Percentiles rank a stretch among this genome's conserved stretches.
Conservation (phyloP, 495 filamentous ascomycete species). For the Neurospora cerealis region DNA sequence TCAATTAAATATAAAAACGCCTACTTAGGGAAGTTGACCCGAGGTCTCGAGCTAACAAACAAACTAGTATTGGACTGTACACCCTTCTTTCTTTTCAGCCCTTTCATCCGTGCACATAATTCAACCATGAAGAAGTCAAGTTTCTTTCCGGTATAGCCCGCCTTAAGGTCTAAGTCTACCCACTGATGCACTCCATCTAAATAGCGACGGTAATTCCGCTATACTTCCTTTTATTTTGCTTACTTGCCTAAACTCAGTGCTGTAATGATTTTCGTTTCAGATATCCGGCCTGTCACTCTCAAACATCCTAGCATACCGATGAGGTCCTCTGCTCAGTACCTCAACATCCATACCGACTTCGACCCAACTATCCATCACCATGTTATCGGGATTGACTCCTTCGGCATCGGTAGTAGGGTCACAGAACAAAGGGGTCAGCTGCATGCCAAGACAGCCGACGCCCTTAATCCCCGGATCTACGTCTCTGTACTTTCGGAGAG, state of each 20-base stretch:
- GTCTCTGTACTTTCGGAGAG: constrained; percentile 55
- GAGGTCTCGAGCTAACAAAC: too few species aligned
- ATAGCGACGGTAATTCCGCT: not conserved
- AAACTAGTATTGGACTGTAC: too few species aligned
- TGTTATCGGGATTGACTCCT: not conserved
- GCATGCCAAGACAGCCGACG: constrained; percentile 74
- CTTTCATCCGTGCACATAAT: too few species aligned
- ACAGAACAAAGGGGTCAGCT: constrained; percentile 56
- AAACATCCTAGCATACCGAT: constrained; percentile 31
- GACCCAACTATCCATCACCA: constrained; percentile 26
- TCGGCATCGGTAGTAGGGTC: constrained; percentile 14
- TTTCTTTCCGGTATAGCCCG: not conserved
- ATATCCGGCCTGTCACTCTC: not conserved
- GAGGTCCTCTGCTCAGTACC: constrained; percentile 27
- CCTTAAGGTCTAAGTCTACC: not conserved
- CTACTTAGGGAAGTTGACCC: too few species aligned
- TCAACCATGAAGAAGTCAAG: not conserved
- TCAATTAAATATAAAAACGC: too few species aligned
- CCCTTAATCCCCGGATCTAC: constrained; percentile 65
- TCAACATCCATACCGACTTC: constrained; percentile 35
- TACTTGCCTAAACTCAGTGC: not conserved
- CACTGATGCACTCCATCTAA: not conserved
- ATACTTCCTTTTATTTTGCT: not conserved
- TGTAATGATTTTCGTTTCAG: not conserved
- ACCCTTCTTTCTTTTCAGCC: too few species aligned